Conservation (phyloP, 2,329 filamentous ascomycete species). For the Alternaria ventricosa region DNA sequence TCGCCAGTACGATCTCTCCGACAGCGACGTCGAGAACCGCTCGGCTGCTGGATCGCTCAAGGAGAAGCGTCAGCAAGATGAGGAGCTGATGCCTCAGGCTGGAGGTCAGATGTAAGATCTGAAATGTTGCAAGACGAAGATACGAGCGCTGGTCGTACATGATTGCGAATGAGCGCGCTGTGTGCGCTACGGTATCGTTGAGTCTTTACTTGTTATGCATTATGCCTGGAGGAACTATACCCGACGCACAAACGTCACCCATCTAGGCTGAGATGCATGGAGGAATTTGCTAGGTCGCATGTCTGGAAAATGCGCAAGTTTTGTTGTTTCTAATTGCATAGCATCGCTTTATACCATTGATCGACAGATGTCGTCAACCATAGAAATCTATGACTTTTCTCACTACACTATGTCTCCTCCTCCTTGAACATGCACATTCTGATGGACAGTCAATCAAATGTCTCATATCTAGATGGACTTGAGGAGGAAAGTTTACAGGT, state of each 20-base stretch:
- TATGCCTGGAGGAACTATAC: slow-evolving; percentile 29
- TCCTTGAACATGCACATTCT: not conserved
- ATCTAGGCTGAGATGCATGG: slow-evolving; percentile 8
- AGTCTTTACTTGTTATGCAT: slow-evolving; percentile 16
- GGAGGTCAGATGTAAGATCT: slow-evolving; percentile 16
- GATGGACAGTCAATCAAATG: not conserved
- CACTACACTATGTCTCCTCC: not conserved
- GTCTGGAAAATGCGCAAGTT: slow-evolving; percentile 1
- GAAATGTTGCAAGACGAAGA: not conserved
- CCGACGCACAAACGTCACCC: slow-evolving; percentile 32
- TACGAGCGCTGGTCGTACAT: slow-evolving; percentile 24
- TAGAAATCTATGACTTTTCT: slow-evolving; percentile 3
- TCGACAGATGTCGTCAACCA: slow-evolving; percentile 5
- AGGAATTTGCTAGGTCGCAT: not conserved
- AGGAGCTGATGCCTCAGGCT: slow-evolving; percentile 25
- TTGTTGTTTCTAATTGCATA: slow-evolving; percentile 5
- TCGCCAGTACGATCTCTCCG: slow-evolving; percentile 42
- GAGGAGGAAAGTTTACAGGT: not conserved
- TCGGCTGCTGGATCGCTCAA: slow-evolving; percentile 29
- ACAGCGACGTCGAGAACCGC: slow-evolving; percentile 42
- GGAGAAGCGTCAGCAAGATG: slow-evolving; percentile 32
- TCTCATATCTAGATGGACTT: not conserved
- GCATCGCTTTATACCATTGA: slow-evolving; percentile 13
- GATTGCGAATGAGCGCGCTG: slow-evolving; percentile 16
- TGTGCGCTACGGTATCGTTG: slow-evolving; percentile 20